These are phyloP conservation scores for Aspergillus coremiiformis DNA, from an alignment of 495 filamentous ascomycete species.

Conservation along the genomic window DNA sequence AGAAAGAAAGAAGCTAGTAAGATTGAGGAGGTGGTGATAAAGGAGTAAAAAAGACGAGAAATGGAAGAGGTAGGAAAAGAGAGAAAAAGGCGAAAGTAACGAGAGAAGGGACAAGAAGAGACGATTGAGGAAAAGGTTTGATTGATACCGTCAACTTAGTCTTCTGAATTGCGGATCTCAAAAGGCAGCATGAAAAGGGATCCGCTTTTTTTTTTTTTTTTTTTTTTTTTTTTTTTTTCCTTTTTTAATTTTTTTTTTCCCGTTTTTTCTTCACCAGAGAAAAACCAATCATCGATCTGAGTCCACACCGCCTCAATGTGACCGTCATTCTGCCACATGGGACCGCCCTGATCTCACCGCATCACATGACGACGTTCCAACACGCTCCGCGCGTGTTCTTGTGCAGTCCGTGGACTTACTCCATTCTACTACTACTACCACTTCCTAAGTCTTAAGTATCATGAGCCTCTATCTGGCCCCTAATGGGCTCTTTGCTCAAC, in stretches of 20 bases:
- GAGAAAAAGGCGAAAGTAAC: conserved; percentile 15
- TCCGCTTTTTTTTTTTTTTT: conserved; percentile 14
- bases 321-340: conserved; percentile 6
- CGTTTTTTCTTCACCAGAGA: conserved; percentile 13
- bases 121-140: conserved; percentile 8
- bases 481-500: conserved; percentile 75
- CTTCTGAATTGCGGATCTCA: conserved; percentile 9
- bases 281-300: conserved; percentile 3
- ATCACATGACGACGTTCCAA: conserved; percentile 16
- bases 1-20: conserved; percentile 10
- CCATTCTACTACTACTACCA: neutral
- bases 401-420: neutral
- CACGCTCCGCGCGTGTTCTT: conserved; percentile 16
- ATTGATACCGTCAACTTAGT: neutral
- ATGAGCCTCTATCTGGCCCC: conserved; percentile 26
- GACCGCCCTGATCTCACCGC: conserved; percentile 13
- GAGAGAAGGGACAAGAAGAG: conserved; percentile 6
- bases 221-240: conserved; percentile 19
- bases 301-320: conserved; percentile 16
- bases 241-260: conserved; percentile 18
- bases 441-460: too few species aligned
- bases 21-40: conserved; percentile 21
- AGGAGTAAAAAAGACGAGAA: too few species aligned
- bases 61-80: conserved; percentile 15
- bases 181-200: neutral